Conservation (phyloP, 2,329 filamentous ascomycete genomes). For the Hirsutella minnesotensis region DNA sequence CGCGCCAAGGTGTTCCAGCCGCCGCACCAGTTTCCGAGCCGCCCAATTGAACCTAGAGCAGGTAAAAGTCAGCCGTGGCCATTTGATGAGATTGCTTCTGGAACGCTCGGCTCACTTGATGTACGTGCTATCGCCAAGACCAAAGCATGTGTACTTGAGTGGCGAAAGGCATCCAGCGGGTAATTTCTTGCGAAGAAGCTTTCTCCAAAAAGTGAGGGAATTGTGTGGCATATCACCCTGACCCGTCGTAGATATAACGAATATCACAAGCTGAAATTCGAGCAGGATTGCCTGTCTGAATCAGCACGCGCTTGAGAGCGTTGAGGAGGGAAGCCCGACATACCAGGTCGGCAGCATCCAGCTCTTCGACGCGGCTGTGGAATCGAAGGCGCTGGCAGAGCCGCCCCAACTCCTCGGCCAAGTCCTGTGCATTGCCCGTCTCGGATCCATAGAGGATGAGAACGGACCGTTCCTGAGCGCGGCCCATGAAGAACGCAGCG, state of each 20-base stretch:
- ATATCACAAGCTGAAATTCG: constrained; percentile 50
- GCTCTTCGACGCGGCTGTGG: constrained; percentile 58
- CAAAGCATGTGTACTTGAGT: constrained; percentile 74
- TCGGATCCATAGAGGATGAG: constrained; percentile 88
- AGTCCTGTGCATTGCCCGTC: constrained; percentile 87
- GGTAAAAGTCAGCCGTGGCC: not conserved
- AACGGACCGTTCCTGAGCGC: constrained; percentile 26
- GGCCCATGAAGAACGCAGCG: constrained; percentile 11
- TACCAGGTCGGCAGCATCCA: constrained; percentile 68
- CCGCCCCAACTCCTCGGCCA: constrained; percentile 72
- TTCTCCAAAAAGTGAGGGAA: constrained; percentile 72
- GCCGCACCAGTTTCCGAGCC: constrained; percentile 74
- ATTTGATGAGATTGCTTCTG: not conserved
- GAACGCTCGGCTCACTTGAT: constrained; percentile 50
- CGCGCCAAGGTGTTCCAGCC: constrained; percentile 74
- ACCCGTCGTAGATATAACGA: constrained; percentile 84
- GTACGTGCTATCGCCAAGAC: constrained; percentile 90
- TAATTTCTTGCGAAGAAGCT: constrained; percentile 67
- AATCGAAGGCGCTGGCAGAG: constrained; percentile 71
- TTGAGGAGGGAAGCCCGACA: constrained; percentile 26
- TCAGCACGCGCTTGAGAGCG: not conserved
- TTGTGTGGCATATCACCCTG: constrained; percentile 90
- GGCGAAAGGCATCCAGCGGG: constrained; percentile 55
- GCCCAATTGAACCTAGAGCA: constrained; percentile 78
- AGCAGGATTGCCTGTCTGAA: constrained; percentile 34